These are phyloP conservation scores for Artemisia argyi DNA, from an alignment of 129 eudicot species.

Conservation along the genomic window DNA sequence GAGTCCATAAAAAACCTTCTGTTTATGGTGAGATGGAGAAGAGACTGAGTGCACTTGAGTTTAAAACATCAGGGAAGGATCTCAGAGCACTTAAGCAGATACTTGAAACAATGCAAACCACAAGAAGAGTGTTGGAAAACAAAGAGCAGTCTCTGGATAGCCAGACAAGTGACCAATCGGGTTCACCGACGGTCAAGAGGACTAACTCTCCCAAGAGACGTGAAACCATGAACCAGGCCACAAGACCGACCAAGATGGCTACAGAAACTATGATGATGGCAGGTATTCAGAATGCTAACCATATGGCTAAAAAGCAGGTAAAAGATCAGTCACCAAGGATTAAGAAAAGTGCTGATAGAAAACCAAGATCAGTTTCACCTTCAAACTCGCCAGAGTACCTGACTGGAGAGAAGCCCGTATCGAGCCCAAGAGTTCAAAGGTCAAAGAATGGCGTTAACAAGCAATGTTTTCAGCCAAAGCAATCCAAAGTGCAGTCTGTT, in stretches of 20 bases:
- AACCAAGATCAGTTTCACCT: constrained; percentile 24
- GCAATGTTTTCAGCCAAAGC: constrained; percentile 33
- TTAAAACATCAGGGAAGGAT: constrained; percentile 79
- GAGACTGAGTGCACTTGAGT: constrained; percentile 67
- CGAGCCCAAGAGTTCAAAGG: constrained; percentile 44
- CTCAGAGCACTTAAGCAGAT: constrained; percentile 96
- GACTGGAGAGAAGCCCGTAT: constrained; percentile 34
- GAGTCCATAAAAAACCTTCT: constrained; percentile 39
- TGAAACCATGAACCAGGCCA: constrained; percentile 2
- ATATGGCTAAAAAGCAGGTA: constrained; percentile 24
- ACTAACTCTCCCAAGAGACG: constrained; percentile 35
- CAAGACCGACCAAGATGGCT: constrained; percentile 36
- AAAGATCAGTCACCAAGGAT: constrained; percentile 26
- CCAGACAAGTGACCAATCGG: constrained; percentile 17
- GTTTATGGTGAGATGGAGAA: constrained; percentile 86
- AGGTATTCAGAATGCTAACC: constrained; percentile 26
- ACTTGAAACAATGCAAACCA: constrained; percentile 78
- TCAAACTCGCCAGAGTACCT: constrained; percentile 22
- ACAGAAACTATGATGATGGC: constrained; percentile 27
- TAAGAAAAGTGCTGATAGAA: constrained; percentile 31
- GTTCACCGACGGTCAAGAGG: constrained; percentile 40
- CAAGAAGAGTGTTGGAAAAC: constrained; percentile 39
- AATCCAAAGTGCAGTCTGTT: constrained; percentile 28
- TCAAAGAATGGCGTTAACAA: constrained; percentile 34
- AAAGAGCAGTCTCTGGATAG: constrained; percentile 31